Evolutionary conservation across 495 filamentous ascomycete species (phyloP).

Genomic region (Hypoxylon cercidicola): DNA sequence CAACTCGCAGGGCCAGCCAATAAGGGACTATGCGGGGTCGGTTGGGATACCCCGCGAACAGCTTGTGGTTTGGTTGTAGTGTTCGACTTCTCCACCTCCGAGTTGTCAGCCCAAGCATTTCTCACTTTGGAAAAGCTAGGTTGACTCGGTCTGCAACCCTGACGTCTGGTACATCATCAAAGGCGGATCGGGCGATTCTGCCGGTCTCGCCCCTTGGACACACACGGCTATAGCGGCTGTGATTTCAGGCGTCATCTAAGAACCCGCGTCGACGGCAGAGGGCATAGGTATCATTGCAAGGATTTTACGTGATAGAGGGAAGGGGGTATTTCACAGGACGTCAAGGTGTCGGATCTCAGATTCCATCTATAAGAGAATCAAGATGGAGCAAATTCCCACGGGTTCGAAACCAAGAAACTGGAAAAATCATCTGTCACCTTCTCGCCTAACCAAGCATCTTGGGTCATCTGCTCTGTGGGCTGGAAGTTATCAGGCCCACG

Average conservation of each 20-base stretch:
- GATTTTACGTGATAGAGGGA: not conserved
- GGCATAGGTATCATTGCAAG: constrained; percentile 15
- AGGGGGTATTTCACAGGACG: not conserved
- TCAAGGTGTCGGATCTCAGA: not conserved
- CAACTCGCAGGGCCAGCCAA: constrained; percentile 32
- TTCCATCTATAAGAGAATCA: not conserved
- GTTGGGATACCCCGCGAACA: constrained; percentile 37
- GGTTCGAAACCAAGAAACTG: constrained; percentile 11
- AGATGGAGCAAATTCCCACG: constrained; percentile 23
- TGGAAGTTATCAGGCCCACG: constrained; percentile 21
- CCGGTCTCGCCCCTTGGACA: constrained; percentile 10
- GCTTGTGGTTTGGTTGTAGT: constrained; percentile 12
- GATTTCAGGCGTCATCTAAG: constrained; percentile 10
- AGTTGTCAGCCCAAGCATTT: constrained; percentile 33
- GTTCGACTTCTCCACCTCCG: constrained; percentile 21
- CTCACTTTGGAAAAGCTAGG: constrained; percentile 36
- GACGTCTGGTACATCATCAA: constrained; percentile 33
- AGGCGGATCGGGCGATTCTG: constrained; percentile 36
- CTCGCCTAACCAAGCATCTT: constrained; percentile 23
- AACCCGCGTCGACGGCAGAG: constrained; percentile 11
- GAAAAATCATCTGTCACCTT: constrained; percentile 27
- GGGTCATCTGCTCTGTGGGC: constrained; percentile 19
- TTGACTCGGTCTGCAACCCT: constrained; percentile 23
- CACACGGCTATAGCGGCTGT: constrained; percentile 31
- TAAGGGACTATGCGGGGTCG: constrained; percentile 39